These are phyloP conservation scores for Allium fistulosum DNA, from an alignment of 106 monocot species.

Conservation along the genomic window DNA sequence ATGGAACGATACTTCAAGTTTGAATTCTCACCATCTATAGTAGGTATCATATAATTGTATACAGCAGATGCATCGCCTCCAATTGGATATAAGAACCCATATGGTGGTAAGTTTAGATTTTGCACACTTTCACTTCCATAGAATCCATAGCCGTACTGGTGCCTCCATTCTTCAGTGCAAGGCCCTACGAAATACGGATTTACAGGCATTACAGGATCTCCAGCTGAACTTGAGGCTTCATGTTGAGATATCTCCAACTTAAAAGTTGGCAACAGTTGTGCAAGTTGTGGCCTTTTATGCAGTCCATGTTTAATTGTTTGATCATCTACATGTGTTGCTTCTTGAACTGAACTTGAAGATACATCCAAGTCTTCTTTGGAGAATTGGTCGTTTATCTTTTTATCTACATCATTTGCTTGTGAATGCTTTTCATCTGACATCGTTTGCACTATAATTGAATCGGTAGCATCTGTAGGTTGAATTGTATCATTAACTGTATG, in stretches of 20 bases:
- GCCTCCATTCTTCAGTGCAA: constrained; percentile 10
- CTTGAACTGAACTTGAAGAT: constrained; percentile 2
- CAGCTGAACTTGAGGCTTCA: constrained; percentile 4
- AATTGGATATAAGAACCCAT: constrained; percentile 22
- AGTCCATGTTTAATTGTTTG: constrained; percentile 2
- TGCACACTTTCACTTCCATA: constrained; percentile 32
- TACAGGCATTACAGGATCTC: constrained; percentile 5
- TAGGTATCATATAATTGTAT: constrained; percentile 24
- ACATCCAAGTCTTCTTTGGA: constrained; percentile 13
- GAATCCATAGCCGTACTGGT: constrained; percentile 12
- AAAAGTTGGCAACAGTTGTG: constrained; percentile 12
- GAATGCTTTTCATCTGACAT: constrained; percentile 5
- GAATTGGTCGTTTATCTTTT: not conserved
- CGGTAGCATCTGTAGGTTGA: constrained; percentile 1
- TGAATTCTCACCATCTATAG: constrained; percentile 26
- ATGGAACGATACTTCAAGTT: constrained; percentile 44
- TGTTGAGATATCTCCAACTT: constrained; percentile 29
- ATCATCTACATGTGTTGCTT: constrained; percentile 9
- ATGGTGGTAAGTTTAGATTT: constrained; percentile 14
- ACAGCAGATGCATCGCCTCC: constrained; percentile 25
- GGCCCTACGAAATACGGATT: constrained; percentile 18
- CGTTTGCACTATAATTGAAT: not conserved
- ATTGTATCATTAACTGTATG: not conserved
- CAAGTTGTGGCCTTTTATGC: constrained; percentile 10
- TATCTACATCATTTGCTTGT: constrained; percentile 13